Conservation (phyloP, 2,329 filamentous ascomycete genomes). For the Capronia epimyces region DNA sequence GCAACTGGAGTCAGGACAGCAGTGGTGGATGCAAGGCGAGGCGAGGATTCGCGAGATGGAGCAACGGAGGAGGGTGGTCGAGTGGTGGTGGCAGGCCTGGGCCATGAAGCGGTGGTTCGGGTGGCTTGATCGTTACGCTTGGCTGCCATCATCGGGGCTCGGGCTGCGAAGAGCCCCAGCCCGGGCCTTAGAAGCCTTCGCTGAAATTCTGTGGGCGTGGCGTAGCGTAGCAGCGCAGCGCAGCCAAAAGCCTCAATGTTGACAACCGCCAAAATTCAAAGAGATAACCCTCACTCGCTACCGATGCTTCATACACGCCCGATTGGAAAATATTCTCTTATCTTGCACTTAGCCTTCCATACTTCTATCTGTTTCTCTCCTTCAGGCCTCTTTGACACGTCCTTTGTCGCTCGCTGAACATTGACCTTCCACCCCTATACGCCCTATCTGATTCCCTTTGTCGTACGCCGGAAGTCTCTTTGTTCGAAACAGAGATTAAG, state of each 20-base stretch:
- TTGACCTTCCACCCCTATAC: background rate
- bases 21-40: background rate
- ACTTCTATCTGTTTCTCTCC: conserved; percentile 2
- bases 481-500: background rate
- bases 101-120: no score
- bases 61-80: background rate
- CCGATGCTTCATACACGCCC: background rate
- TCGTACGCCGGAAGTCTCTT: background rate
- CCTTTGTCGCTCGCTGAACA: conserved; percentile 6
- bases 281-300: background rate
- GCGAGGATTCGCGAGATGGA: background rate
- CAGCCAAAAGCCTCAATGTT: background rate
- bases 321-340: background rate
- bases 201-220: background rate
- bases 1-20: no score
- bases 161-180: no score
- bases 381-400: conserved; percentile 3
- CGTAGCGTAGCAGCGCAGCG: background rate
- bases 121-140: background rate
- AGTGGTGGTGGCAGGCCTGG: conserved; percentile 1
- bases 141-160: background rate
- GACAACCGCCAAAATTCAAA: background rate
- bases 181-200: no score
- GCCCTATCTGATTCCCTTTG: conserved; percentile 3
- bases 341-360: background rate